Evolutionary conservation across 2,329 filamentous ascomycete species (phyloP), one percentile per base, ranked within the genome.

Genomic region (Claviceps cyperi): DNA sequence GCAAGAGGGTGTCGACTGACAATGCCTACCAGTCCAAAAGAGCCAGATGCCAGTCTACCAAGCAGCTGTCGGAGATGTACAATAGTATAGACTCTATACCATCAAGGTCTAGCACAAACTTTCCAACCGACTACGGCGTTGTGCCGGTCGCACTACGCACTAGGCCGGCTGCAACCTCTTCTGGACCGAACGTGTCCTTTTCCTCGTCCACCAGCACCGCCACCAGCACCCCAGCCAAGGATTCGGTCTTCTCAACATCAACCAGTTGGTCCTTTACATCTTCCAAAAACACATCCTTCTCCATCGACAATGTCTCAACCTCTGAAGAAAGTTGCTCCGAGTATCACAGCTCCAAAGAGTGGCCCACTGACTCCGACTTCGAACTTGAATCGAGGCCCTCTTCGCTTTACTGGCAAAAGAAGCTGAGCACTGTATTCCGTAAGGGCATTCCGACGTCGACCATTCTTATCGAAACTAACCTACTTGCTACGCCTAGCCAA

Each of bases 361-460:
- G 53, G n/a, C 39, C 21, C 5, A 46, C 40, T 2, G 48, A 50
- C 19, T 48, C 51, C 2, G 51, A 52, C 15, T 28, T 21, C 2
- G 51, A 51, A 24, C 15, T 13, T 7, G 35, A 19, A 15, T 19
- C 19, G 14, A 19, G 13, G 14, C 22, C 17, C 9, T 7, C 11
- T 11, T 17, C 21, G 7, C 24, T 48, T 13, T 9, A 39, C 0
- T 46, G 66, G 4, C 43, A 56, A n/a, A 54, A 62, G 2, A 62
- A 64, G 0, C 53, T 72, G 4, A 48, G 56, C 4, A 51, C 60
- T 9, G 61, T 71, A 2, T 74, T 70, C 63, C 69, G 68, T 71
- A 59, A 56, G 68, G 64, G 5, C 17, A 9, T 46, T 14, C 24
- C n/a, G 19, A 22, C 8, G 13, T 28, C 47, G 28, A 32, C 21